These are phyloP conservation scores for Scolecobasidium constrictum DNA, from an alignment of 2,329 filamentous ascomycete genomes.

Conservation along the genomic window DNA sequence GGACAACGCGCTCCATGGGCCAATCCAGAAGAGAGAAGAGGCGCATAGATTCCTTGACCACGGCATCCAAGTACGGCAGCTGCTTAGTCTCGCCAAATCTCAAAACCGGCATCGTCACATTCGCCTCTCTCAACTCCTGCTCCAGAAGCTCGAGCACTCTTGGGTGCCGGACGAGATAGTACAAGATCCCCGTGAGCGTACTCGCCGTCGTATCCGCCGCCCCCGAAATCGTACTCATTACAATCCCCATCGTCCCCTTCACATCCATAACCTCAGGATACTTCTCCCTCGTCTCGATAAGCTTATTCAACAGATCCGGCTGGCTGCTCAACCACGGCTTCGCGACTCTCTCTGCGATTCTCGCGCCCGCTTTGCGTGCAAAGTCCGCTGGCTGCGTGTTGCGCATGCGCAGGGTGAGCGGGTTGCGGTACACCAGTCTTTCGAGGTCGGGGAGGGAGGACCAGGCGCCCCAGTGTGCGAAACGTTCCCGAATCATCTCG, in stretches of 20 bases:
- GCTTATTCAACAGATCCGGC: neutral
- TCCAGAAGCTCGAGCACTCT: conserved; percentile 12
- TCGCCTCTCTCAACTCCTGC: conserved; percentile 19
- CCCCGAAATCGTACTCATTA: conserved; percentile 28
- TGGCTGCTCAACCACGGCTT: neutral
- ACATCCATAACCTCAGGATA: neutral
- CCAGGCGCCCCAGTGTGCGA: neutral
- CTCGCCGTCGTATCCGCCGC: conserved; percentile 34
- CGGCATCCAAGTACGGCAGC: conserved; percentile 66
- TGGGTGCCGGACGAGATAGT: conserved; percentile 25
- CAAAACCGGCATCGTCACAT: conserved; percentile 32
- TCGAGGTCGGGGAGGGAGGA: neutral
- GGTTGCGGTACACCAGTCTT: neutral
- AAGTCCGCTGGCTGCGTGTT: neutral
- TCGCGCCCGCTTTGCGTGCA: neutral
- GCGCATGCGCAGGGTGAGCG: neutral
- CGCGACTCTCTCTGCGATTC: neutral
- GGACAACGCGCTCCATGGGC: conserved; percentile 63
- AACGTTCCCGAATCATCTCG: neutral
- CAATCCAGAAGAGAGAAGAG: conserved; percentile 64
- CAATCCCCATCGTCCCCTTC: conserved; percentile 7
- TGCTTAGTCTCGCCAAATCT: conserved; percentile 59
- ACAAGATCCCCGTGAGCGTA: conserved; percentile 25
- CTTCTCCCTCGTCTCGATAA: neutral
- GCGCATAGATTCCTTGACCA: conserved; percentile 67